Evolutionary conservation across 1,284 basidiomycete genomes (phyloP).

Genomic region (Moniliophthora roreri): DNA sequence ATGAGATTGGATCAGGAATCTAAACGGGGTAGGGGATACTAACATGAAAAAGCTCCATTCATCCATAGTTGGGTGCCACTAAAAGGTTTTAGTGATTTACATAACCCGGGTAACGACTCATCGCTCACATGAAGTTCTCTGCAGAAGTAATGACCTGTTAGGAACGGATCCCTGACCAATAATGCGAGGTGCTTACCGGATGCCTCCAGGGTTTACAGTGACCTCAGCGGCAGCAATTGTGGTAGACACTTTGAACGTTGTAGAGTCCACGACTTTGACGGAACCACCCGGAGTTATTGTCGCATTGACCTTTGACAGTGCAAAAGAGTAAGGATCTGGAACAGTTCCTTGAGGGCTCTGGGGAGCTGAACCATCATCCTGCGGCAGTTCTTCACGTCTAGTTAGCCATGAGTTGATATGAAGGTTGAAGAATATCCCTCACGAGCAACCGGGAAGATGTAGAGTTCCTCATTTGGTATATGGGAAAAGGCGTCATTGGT

Average conservation of each 20-base stretch:
- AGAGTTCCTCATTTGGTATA: slow-evolving; percentile 59
- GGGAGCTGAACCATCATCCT: slow-evolving; percentile 38
- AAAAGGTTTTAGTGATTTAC: slow-evolving; percentile 11
- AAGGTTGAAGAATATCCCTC: slow-evolving; percentile 17
- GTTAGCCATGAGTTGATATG: slow-evolving; percentile 14
- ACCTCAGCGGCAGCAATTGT: slow-evolving; percentile 69
- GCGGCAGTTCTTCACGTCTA: slow-evolving; percentile 30
- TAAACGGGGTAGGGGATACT: slow-evolving; percentile 14
- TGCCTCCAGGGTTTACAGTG: slow-evolving; percentile 65
- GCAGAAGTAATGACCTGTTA: slow-evolving; percentile 2
- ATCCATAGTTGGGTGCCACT: slow-evolving; percentile 76
- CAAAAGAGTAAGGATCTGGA: slow-evolving; percentile 52
- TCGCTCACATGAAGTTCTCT: slow-evolving; percentile 44
- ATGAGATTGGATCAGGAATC: slow-evolving; percentile 4
- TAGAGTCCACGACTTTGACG: slow-evolving; percentile 63
- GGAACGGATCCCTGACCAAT: background rate
- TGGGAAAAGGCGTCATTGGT: slow-evolving; percentile 50
- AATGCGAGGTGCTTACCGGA: slow-evolving; percentile 41
- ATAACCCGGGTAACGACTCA: background rate
- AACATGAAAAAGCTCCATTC: slow-evolving; percentile 65
- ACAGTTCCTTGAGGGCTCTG: slow-evolving; percentile 51
- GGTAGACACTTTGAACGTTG: slow-evolving; percentile 44
- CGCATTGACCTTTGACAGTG: slow-evolving; percentile 49
- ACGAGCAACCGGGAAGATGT: slow-evolving; percentile 63
- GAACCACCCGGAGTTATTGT: slow-evolving; percentile 57